Evolutionary conservation across 2,329 filamentous ascomycete species (phyloP), one percentile per base, ranked within the genome.

Genomic region (Apiospora kogelbergensis): DNA sequence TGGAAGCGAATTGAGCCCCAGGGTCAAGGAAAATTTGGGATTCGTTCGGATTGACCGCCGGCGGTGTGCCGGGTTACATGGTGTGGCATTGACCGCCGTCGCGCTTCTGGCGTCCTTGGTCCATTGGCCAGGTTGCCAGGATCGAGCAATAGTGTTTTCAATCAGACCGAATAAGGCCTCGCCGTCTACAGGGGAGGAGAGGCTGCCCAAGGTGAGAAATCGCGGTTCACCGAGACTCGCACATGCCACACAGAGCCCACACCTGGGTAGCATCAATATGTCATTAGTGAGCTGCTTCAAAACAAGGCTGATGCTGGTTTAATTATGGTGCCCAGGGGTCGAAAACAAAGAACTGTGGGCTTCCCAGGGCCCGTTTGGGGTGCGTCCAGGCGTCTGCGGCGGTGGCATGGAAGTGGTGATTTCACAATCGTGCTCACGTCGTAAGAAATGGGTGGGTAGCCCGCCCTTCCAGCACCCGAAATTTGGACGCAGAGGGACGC

Each of bases 291-390:
- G 17, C 53, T n/a, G 53, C 17, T 60, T 37, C 30, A 30, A 37
- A 60, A 60, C 53, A 60, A 37, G 53, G 53, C 53, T 60, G 53
- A 60, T 60, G 53, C 53, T n/a, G 53, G 53, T 37, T 60, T 60
- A 37, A 60, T 60, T 60, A 60, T 60, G 53, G 53, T 30, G 30
- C 53, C 53, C 53, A 60, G 53, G 53, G 53, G 53, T 33, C 53
- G 53, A 60, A 60, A 60, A 60, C 53, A 60, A 60, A 37, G 53
- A 37, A 30, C 17, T 48, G 53, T 60, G 30, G 53, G 53, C 30
- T 60, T 60, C 53, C 53, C 20, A 60, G 53, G 53, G 53, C 53
- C 53, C 17, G 53, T 60, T 37, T 60, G 53, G 53, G 53, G 30
- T 60, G n/a, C n/a, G 53, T 26, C 30, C 30, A 60, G 30, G 30